Base-by-base conservation (phyloP, 768 basidiomycete genomes). In the Pholiota microspora region DNA sequence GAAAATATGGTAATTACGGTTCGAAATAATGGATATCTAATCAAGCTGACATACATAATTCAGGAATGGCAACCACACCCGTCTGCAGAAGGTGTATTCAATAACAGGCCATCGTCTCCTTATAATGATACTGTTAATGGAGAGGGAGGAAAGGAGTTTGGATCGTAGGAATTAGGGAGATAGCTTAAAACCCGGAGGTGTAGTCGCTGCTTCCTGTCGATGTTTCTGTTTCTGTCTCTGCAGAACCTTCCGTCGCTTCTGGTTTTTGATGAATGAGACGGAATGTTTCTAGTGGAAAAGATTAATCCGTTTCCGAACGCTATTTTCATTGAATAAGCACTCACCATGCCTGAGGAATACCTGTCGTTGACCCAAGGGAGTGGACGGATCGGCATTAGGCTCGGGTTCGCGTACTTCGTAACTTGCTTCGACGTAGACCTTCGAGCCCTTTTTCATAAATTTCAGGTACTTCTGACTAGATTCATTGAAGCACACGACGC, bases 291-390 rank as follows among this genome's bases (percentile, higher is more conserved):
- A 62, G 29, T n/a, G 15, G 32, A 42, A 23, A n/a, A 16, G 9
- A 10, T 36, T 36, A 16, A 36, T 36, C 16, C n/a, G n/a, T 36
- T 36, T 36, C 12, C 31, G 12, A 16, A 36, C 3, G 4, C n/a
- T 6, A 13, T 46, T 32, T 13, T 18, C 38, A 29, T 54, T 28
- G 12, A 27, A 51, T 38, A 16, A 23, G 13, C 12, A 58, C 80
- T 35, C 56, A 90, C 92, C 90, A 59, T 94, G 92, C 64, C 82
- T 77, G 35, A 94, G 76, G 70, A 92, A 88, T 51, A 94, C 87
- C 67, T 92, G 90, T 28, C 89, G 84, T 65, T 92, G 90, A 1
- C 84, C 87, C 51, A 83, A 77, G 27, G 85, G 81, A 0, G 88
- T 81, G 47, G 78, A 70, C 2, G 88, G 77, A 49, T 91, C 88